Base-by-base conservation (phyloP, 345 rosid species). In the Pelargonium nanum region DNA sequence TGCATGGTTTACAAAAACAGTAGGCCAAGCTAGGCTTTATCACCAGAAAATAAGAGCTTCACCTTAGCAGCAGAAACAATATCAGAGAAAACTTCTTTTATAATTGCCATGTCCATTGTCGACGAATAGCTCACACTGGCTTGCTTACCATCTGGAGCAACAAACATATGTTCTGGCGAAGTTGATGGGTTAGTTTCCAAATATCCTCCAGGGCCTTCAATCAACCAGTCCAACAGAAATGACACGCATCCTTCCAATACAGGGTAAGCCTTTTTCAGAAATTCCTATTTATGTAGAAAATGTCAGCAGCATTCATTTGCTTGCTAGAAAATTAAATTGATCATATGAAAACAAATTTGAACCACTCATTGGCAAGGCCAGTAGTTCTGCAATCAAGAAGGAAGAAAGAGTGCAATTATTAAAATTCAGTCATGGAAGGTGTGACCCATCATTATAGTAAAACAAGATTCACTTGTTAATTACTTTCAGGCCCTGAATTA, bases 151-250 rank as follows among this genome's bases (percentile, higher is more conserved):
- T 83, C 85, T 17, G 97, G 96, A 66, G 85, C 77, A 30, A 70
- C 78, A 55, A 93, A 93, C 67, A 67, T 70, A 75, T 93, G 99
- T 60, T 93, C 99, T 6, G 97, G 99, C 54, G 97, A 93, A 24
- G 99, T 93, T 44, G 99, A 89, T 54, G 99, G 99, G 68, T 87
- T 93, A 56, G 97, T 93, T 73, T 81, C 91, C 48, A 93, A 79
- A 76, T 72, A 89, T 58, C 87, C 87, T 6, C 82, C 88, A 30
- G 58, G 77, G 45, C 90, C 96, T 79, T 93, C 81, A 62, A 93
- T 81, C 77, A 89, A 79, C 99, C 99, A 93, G 70, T 89, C 96
- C 80, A 93, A 72, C 65, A 93, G 79, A 84, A 93, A 89, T 53
- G 56, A 6, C 0, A 83, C 53, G 62, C 97, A 89, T 69, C 97